Evolutionary conservation across 1,139 yeast species (phyloP).

Genomic region (Magnusiomyces fungicola): DNA sequence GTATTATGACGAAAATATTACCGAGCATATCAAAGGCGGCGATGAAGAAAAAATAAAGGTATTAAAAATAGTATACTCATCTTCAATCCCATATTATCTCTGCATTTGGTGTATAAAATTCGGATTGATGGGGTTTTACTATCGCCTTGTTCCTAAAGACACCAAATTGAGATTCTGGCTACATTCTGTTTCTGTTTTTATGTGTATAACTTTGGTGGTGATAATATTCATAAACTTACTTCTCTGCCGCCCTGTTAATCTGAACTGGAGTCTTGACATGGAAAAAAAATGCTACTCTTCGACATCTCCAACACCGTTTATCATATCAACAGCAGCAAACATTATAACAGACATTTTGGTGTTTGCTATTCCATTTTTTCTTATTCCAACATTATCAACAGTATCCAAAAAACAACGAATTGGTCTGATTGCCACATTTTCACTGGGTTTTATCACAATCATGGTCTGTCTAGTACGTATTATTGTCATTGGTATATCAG

Average conservation of each 20-base stretch:
- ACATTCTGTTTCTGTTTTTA: slow-evolving; percentile 18
- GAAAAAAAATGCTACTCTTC: slow-evolving; percentile 25
- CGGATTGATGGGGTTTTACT: slow-evolving; percentile 28
- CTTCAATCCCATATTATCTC: slow-evolving; percentile 27
- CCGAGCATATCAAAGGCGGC: slow-evolving; percentile 19
- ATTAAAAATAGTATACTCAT: slow-evolving; percentile 26
- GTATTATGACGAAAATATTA: slow-evolving; percentile 21
- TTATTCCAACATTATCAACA: slow-evolving; percentile 21
- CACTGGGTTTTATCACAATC: slow-evolving; percentile 27
- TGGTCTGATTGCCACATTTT: slow-evolving; percentile 27
- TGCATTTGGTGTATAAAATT: slow-evolving; percentile 28
- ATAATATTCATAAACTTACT: slow-evolving; percentile 24
- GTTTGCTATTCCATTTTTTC: slow-evolving; percentile 28
- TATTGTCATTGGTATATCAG: slow-evolving; percentile 21
- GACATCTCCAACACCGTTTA: slow-evolving; percentile 26
- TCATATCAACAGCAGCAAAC: slow-evolving; percentile 25
- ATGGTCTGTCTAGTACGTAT: slow-evolving; percentile 25
- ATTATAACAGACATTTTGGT: slow-evolving; percentile 25
- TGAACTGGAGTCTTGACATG: slow-evolving; percentile 26
- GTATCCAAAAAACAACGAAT: slow-evolving; percentile 21
- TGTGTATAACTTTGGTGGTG: slow-evolving; percentile 18
- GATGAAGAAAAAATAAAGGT: slow-evolving; percentile 18
- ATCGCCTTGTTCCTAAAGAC: slow-evolving; percentile 25
- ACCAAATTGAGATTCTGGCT: slow-evolving; percentile 23
- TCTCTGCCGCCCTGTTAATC: slow-evolving; percentile 26